A percentile compares a stretch with the other conserved stretches of the same genome.
phyloP scores from a whole-genome alignment of 83 land plant genomes.

The Thuja plicata region DNA sequence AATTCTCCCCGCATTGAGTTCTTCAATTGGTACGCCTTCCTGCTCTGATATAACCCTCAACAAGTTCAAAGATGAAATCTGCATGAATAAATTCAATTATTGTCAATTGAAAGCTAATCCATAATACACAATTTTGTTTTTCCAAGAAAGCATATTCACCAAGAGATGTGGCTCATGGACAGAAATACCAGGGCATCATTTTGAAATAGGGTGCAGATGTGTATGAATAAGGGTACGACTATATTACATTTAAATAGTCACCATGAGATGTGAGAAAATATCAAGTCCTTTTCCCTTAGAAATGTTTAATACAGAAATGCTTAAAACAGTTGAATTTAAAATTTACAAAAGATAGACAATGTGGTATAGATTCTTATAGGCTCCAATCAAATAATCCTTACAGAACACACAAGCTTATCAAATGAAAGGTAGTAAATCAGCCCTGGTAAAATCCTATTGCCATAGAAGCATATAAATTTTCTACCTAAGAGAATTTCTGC shows the following conservation, averaged over 20 bases:
- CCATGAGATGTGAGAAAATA: background rate
- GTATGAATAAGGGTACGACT: background rate
- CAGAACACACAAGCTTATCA: background rate
- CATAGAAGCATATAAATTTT: background rate
- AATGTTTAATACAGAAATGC: background rate
- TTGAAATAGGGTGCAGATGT: background rate
- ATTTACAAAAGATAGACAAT: background rate
- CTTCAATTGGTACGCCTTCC: constrained; percentile 75
- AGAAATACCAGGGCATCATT: background rate
- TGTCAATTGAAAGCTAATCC: background rate
- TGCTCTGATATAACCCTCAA: constrained; percentile 79
- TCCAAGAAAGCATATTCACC: background rate
- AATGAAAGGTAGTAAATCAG: background rate
- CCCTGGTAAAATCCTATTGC: background rate
- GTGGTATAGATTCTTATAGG: background rate
- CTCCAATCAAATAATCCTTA: background rate
- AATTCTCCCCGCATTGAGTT: constrained; percentile 78
- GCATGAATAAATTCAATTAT: constrained; percentile 18
- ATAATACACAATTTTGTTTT: background rate
- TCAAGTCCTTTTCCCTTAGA: background rate
- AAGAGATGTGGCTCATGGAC: background rate
- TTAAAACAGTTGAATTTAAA: background rate
- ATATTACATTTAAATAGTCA: background rate
- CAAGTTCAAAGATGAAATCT: constrained; percentile 86
- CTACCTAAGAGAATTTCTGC: background rate